Conservation (phyloP, 305 asterid species). For the Caryopteris hybrid region DNA sequence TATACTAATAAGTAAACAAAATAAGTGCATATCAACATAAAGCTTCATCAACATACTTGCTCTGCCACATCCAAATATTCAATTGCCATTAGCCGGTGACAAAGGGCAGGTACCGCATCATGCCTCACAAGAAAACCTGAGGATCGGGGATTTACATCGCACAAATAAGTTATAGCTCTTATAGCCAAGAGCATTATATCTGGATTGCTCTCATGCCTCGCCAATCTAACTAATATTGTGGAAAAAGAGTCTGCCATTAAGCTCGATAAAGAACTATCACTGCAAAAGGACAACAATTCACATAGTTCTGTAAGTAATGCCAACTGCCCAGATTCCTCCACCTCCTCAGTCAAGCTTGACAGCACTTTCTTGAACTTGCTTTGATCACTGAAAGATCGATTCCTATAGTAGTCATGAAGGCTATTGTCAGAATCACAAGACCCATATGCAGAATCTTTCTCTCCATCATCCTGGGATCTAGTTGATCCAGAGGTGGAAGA, state of each 20-base stretch:
- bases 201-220: slow-evolving; percentile 64
- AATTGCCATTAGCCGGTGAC: slow-evolving; percentile 74
- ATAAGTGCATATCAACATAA: neutral
- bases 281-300: slow-evolving; percentile 76
- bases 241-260: slow-evolving; percentile 70
- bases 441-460: slow-evolving; percentile 66
- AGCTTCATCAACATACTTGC: slow-evolving; percentile 58
- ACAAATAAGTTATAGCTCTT: slow-evolving; percentile 89
- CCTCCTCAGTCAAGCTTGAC: slow-evolving; percentile 55
- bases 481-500: slow-evolving; percentile 77
- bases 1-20: neutral
- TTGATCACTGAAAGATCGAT: slow-evolving; percentile 53
- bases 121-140: slow-evolving; percentile 75
- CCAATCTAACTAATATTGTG: slow-evolving; percentile 75
- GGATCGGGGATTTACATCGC: slow-evolving; percentile 81
- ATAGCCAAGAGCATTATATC: slow-evolving; percentile 82
- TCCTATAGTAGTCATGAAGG: slow-evolving; percentile 53
- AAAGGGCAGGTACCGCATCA: slow-evolving; percentile 79
- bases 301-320: slow-evolving; percentile 85
- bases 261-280: slow-evolving; percentile 75
- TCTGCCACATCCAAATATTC: slow-evolving; percentile 96
- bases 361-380: slow-evolving; percentile 62
- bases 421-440: slow-evolving; percentile 81
- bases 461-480: slow-evolving; percentile 74
- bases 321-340: slow-evolving; percentile 76